These are phyloP conservation scores for Melianthus villosus DNA, from an alignment of 441 rosid species.

Conservation along the genomic window DNA sequence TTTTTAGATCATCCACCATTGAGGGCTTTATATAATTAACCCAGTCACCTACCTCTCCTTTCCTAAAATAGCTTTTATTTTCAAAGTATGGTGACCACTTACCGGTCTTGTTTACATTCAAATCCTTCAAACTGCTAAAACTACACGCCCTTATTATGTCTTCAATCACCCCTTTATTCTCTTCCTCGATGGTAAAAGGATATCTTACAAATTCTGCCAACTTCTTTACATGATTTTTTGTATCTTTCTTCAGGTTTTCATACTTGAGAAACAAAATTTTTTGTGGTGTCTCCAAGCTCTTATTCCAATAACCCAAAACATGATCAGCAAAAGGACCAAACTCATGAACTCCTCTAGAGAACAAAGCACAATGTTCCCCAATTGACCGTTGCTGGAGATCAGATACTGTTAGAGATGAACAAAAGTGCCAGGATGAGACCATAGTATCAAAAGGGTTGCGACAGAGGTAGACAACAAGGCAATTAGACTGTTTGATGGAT, in stretches of 20 bases:
- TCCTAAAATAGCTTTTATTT: background rate
- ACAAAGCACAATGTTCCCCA: no score
- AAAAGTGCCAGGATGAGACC: background rate
- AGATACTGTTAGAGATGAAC: no score
- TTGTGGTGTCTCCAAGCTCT: no score
- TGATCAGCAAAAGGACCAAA: no score
- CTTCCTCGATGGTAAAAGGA: background rate
- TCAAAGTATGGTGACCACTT: background rate
- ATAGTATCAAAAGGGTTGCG: conserved; percentile 10
- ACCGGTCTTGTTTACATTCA: background rate
- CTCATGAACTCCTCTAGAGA: no score
- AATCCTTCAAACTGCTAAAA: background rate
- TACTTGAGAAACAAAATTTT: background rate
- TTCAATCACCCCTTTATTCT: background rate
- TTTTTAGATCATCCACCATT: background rate
- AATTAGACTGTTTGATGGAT: background rate
- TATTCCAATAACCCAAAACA: no score
- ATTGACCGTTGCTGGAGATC: no score
- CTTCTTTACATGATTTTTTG: no score
- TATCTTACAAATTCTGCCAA: no score
- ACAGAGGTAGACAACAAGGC: conserved; percentile 14
- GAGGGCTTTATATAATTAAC: background rate
- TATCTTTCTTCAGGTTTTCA: no score
- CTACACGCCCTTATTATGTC: no score
- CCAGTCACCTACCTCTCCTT: conserved; percentile 5